Evolutionary conservation across 192 early-diverging fungal genomes (phyloP).

Genomic region (Dissophora ornata): DNA sequence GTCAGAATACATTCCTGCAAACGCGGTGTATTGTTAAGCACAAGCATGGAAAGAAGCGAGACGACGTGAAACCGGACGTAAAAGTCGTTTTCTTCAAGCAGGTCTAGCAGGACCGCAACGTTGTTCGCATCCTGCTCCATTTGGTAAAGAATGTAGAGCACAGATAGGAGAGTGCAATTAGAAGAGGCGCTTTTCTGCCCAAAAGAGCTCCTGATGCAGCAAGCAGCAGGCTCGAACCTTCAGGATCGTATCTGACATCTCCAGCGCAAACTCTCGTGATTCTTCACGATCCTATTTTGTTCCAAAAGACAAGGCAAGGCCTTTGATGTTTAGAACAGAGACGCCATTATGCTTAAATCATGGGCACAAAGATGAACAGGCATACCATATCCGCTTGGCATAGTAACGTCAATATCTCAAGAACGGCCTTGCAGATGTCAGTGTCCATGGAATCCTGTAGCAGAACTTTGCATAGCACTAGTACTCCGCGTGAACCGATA

Average conservation of each 20-base stretch:
- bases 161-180: too few species aligned
- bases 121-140: slow-evolving; percentile 65
- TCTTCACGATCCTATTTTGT: slow-evolving; percentile 41
- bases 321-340: neutral
- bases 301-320: neutral
- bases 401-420: slow-evolving; percentile 90
- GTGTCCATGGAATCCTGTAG: slow-evolving; percentile 86
- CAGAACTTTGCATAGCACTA: slow-evolving; percentile 79
- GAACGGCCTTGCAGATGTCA: slow-evolving; percentile 84
- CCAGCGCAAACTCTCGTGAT: slow-evolving; percentile 27
- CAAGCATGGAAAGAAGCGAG: slow-evolving; percentile 84
- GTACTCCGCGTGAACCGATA: slow-evolving; percentile 84
- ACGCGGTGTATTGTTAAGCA: slow-evolving; percentile 65
- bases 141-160: too few species aligned
- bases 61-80: slow-evolving; percentile 94
- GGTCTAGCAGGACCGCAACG: slow-evolving; percentile 84
- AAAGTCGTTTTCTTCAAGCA: slow-evolving; percentile 93
- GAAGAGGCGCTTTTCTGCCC: too few species aligned
- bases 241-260: slow-evolving; percentile 33
- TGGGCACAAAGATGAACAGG: neutral
- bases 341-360: neutral
- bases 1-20: slow-evolving; percentile 90
- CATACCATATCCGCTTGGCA: slow-evolving; percentile 64
- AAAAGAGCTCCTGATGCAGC: too few species aligned
- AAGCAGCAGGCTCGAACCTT: too few species aligned